These are phyloP conservation scores for Calonectria pseudoreteaudii DNA, from an alignment of 2,329 filamentous ascomycete genomes.

Conservation along the genomic window DNA sequence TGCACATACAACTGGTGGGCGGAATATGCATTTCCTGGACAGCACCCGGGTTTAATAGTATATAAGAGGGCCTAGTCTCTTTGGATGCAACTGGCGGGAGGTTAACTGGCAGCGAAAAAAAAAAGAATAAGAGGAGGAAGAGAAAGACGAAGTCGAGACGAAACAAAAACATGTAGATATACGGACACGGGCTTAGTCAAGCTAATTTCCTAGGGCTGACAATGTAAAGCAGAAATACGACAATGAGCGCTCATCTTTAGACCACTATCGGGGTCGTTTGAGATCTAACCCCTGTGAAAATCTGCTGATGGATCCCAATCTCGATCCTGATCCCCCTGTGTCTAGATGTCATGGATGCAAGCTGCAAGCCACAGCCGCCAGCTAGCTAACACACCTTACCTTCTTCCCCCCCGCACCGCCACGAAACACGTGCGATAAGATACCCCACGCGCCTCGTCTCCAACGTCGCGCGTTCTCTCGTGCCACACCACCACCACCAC, in stretches of 20 bases:
- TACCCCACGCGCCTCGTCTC: slow-evolving; percentile 37
- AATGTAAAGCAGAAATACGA: background rate
- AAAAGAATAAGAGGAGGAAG: too few relatives aligned
- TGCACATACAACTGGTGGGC: background rate
- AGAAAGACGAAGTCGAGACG: slow-evolving; percentile 19
- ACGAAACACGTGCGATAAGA: slow-evolving; percentile 36
- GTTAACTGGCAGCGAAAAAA: slow-evolving; percentile 13
- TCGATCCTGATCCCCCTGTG: background rate
- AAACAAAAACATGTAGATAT: slow-evolving; percentile 19
- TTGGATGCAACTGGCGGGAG: slow-evolving; percentile 13
- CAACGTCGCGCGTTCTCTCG: slow-evolving; percentile 38
- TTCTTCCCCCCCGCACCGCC: slow-evolving; percentile 5
- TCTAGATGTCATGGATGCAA: slow-evolving; percentile 7
- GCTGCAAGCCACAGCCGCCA: slow-evolving; percentile 30
- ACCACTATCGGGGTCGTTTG: background rate
- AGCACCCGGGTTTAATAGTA: background rate
- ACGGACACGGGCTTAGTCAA: slow-evolving; percentile 21
- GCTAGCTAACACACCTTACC: too few relatives aligned
- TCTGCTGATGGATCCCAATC: background rate
- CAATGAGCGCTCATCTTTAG: background rate
- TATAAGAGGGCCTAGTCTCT: background rate
- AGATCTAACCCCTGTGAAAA: background rate
- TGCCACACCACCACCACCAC: slow-evolving; percentile 12
- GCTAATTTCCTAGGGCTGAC: slow-evolving; percentile 32
- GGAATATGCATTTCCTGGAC: background rate